These are phyloP conservation scores for Jimgerdemannia lactiflua DNA, from an alignment of 192 early-diverging fungal species.

Conservation along the genomic window DNA sequence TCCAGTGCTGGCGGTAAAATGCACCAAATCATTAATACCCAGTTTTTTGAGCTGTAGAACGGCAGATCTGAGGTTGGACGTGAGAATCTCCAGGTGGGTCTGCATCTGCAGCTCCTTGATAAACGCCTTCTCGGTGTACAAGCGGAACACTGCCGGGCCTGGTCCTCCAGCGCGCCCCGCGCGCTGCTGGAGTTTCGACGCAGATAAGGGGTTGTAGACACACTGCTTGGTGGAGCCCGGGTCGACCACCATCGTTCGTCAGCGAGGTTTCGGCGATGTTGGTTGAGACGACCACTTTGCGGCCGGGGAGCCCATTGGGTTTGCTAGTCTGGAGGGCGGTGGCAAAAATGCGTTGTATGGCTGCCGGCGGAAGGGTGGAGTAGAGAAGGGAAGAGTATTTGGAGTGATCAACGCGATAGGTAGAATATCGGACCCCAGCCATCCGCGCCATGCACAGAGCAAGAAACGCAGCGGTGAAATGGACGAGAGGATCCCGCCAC, in stretches of 20 bases:
- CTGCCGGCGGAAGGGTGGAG: conserved; percentile 85
- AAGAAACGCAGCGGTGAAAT: no score
- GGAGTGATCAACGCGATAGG: no score
- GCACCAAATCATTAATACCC: conserved; percentile 95
- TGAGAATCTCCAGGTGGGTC: conserved; percentile 97
- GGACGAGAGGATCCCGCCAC: no score
- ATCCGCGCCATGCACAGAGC: no score
- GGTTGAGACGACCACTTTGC: conserved; percentile 96
- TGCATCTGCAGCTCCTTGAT: conserved; percentile 92
- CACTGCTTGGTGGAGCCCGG: conserved; percentile 99
- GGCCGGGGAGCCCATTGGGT: conserved; percentile 82
- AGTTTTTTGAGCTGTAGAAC: conserved; percentile 98
- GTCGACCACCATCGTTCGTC: conserved; percentile 98
- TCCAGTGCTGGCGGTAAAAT: conserved; percentile 99
- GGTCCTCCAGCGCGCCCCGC: conserved; percentile 98
- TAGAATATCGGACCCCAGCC: no score
- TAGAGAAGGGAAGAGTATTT: no score
- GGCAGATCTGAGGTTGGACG: conserved; percentile 93
- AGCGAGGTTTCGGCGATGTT: conserved; percentile 98
- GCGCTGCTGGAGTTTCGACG: conserved; percentile 94
- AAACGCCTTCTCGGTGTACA: conserved; percentile 98
- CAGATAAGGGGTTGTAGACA: conserved; percentile 96
- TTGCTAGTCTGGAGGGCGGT: conserved; percentile 78
- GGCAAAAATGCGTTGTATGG: conserved; percentile 93
- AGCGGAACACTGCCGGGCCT: conserved; percentile 94